Conservation (phyloP, 2,329 filamentous ascomycete species). For the Mollisiaceae sp. region DNA sequence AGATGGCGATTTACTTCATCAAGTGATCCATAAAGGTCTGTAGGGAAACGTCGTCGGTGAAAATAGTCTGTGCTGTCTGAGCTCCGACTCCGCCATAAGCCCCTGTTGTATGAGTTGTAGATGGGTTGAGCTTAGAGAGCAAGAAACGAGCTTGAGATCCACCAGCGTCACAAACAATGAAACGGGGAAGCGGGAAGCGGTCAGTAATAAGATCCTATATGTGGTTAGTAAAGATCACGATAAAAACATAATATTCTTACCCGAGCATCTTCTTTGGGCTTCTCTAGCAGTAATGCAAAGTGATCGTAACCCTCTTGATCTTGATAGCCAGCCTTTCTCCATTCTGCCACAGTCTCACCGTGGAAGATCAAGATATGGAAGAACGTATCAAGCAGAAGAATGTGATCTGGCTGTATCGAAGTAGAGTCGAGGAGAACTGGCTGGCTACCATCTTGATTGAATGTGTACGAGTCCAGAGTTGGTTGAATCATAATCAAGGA, state of each 20-base stretch:
- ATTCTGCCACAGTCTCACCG: conserved; percentile 95
- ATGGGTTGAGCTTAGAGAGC: conserved; percentile 95
- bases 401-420: conserved; percentile 92
- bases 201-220: conserved; percentile 90
- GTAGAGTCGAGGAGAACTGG: conserved; percentile 96
- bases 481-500: conserved; percentile 99
- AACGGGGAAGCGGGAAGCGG: conserved; percentile 95
- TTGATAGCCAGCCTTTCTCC: conserved; percentile 97
- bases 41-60: conserved; percentile 96
- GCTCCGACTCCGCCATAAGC: conserved; percentile 86
- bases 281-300: conserved; percentile 84
- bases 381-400: conserved; percentile 95
- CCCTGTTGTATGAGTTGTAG: conserved; percentile 92
- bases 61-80: conserved; percentile 94
- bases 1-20: conserved; percentile 87
- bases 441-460: conserved; percentile 90
- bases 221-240: conserved; percentile 31
- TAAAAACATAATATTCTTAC: conserved; percentile 55
- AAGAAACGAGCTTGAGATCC: conserved; percentile 97
- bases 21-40: conserved; percentile 99
- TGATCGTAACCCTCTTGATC: conserved; percentile 99
- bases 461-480: conserved; percentile 94
- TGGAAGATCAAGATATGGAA: conserved; percentile 99
- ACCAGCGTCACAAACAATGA: conserved; percentile 98
- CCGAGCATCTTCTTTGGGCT: conserved; percentile 95